Conservation (phyloP, 176 grass and related monocot genomes). For the Bolboschoenus planiculmis region DNA sequence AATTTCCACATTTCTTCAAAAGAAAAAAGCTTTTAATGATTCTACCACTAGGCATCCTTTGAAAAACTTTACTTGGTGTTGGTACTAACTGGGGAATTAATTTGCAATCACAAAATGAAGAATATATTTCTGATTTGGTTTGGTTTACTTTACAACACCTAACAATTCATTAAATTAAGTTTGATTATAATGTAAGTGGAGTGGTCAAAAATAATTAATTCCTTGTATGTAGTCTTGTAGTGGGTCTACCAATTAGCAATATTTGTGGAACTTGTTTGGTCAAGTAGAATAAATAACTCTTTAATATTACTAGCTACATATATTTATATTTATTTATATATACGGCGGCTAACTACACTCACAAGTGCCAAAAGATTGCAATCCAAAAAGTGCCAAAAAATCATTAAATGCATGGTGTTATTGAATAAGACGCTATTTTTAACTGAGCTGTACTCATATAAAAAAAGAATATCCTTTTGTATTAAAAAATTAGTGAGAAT, state of each 20-base stretch:
- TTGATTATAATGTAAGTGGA: background rate
- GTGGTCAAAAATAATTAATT: background rate
- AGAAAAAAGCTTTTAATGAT: too few relatives aligned
- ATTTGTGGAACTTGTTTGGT: background rate
- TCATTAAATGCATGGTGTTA: background rate
- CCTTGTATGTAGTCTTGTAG: background rate
- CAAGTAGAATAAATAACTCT: background rate
- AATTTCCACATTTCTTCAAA: too few relatives aligned
- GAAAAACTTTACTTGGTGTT: background rate
- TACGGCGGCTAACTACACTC: too few relatives aligned
- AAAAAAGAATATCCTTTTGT: background rate
- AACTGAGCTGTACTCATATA: background rate
- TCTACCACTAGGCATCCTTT: too few relatives aligned
- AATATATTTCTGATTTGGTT: background rate
- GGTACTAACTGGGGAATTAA: background rate
- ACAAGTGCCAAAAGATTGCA: too few relatives aligned
- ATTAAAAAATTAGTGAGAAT: too few relatives aligned
- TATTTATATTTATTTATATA: too few relatives aligned
- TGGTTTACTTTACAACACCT: background rate
- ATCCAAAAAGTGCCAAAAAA: background rate
- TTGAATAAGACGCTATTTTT: too few relatives aligned
- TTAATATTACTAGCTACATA: background rate
- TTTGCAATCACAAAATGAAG: background rate
- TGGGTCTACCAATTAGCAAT: background rate
- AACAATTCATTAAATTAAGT: background rate